phyloP scores from a whole-genome alignment of 1,284 basidiomycete genomes.

The Pascua guehoae region DNA sequence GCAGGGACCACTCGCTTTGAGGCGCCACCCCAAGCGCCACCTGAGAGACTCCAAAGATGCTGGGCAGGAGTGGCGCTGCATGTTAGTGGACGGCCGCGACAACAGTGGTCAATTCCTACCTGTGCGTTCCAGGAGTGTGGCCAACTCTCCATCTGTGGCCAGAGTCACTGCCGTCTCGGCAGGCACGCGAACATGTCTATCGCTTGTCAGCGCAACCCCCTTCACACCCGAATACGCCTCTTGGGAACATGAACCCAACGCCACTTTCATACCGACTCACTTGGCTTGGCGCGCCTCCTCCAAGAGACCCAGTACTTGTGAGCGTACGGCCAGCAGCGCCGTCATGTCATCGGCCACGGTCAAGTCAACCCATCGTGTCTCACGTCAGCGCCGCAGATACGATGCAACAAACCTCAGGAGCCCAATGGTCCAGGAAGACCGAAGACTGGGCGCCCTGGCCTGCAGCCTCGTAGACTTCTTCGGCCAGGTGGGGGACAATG shows the following conservation, averaged over 20 bases:
- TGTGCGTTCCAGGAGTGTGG: no score
- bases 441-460: slow-evolving; percentile 9
- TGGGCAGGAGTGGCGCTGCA: slow-evolving; percentile 61
- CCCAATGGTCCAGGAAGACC: slow-evolving; percentile 65
- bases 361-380: not conserved
- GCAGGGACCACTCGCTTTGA: slow-evolving; percentile 53
- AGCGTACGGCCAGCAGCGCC: slow-evolving; percentile 24
- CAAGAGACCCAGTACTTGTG: slow-evolving; percentile 27
- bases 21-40: slow-evolving; percentile 51
- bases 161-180: not conserved
- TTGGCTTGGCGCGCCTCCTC: slow-evolving; percentile 34
- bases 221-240: not conserved
- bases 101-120: no score
- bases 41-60: slow-evolving; percentile 73
- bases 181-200: not conserved
- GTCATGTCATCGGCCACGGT: slow-evolving; percentile 21
- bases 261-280: slow-evolving; percentile 19
- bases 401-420: not conserved
- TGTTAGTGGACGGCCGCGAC: not conserved
- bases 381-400: not conserved
- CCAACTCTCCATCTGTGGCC: not conserved
- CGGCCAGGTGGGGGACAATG: slow-evolving; percentile 83
- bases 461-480: slow-evolving; percentile 68
- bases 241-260: not conserved
- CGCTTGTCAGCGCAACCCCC: not conserved